These are phyloP conservation scores for Omphalea diandra DNA, from an alignment of 441 rosid species.

Conservation along the genomic window DNA sequence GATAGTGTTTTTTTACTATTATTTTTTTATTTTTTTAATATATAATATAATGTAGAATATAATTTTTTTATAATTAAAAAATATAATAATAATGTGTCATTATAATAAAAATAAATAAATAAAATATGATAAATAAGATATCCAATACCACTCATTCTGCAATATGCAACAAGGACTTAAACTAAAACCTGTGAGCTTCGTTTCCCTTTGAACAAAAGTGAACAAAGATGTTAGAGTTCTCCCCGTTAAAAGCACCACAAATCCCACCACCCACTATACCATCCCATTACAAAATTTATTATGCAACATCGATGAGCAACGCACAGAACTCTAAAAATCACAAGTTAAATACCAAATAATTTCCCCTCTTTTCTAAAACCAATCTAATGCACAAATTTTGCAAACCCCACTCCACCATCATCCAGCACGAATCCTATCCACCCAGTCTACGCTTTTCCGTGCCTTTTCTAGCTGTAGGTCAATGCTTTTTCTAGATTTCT, in stretches of 20 bases:
- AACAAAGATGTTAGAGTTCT: conserved; percentile 25
- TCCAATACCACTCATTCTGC: too few species aligned
- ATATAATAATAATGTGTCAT: too few species aligned
- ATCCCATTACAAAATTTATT: conserved; percentile 18
- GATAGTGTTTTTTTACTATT: too few species aligned
- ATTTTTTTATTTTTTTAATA: too few species aligned
- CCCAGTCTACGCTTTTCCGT: conserved; percentile 88
- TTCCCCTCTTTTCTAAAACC: background rate
- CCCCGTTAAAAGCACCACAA: conserved; percentile 20
- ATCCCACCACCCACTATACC: conserved; percentile 14
- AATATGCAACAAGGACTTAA: background rate
- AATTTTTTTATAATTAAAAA: too few species aligned
- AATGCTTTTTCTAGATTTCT: conserved; percentile 75
- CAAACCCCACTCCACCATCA: conserved; percentile 19
- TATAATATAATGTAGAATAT: too few species aligned
- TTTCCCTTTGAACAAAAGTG: conserved; percentile 12
- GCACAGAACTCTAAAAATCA: conserved; percentile 15
- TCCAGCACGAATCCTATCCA: conserved; percentile 53
- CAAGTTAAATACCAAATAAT: conserved; percentile 16
- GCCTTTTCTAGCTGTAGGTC: conserved; percentile 76
- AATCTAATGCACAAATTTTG: conserved; percentile 21
- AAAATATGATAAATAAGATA: too few species aligned
- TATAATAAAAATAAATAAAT: too few species aligned
- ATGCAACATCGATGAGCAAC: conserved; percentile 15
- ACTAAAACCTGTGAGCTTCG: conserved; percentile 3